These are phyloP conservation scores for Psilocybe cubensis DNA, from an alignment of 768 basidiomycete genomes.

Conservation along the genomic window DNA sequence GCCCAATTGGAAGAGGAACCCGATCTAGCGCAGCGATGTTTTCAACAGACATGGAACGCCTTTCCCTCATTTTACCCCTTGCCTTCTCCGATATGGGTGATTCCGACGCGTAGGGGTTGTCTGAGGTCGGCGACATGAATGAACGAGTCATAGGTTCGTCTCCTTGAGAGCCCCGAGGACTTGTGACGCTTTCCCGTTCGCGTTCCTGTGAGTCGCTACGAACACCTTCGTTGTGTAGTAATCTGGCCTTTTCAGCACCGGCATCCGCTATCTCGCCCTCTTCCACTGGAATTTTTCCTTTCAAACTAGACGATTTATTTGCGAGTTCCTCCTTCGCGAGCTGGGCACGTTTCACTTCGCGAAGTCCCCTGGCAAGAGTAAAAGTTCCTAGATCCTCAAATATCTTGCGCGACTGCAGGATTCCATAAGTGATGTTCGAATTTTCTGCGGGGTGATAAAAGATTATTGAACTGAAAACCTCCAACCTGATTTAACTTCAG, in stretches of 20 bases:
- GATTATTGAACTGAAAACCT: slow-evolving; percentile 88
- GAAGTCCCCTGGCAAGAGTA: slow-evolving; percentile 82
- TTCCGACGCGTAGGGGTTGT: slow-evolving; percentile 34
- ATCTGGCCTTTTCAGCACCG: slow-evolving; percentile 66
- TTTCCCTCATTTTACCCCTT: slow-evolving; percentile 88
- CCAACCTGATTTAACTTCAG: slow-evolving; percentile 57
- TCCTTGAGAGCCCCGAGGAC: slow-evolving; percentile 24
- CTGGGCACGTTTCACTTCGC: slow-evolving; percentile 80
- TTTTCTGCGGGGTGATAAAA: slow-evolving; percentile 81
- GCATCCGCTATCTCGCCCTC: slow-evolving; percentile 41
- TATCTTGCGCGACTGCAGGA: slow-evolving; percentile 79
- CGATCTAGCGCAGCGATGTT: slow-evolving; percentile 61
- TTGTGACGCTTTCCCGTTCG: slow-evolving; percentile 14
- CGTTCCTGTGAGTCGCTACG: slow-evolving; percentile 22
- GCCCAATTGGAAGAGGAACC: slow-evolving; percentile 74
- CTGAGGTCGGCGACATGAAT: slow-evolving; percentile 46
- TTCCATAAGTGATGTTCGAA: slow-evolving; percentile 84
- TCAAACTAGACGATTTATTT: slow-evolving; percentile 40
- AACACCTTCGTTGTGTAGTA: slow-evolving; percentile 58
- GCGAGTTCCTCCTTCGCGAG: slow-evolving; percentile 71
- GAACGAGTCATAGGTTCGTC: slow-evolving; percentile 41
- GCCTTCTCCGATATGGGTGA: slow-evolving; percentile 77
- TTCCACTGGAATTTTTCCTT: slow-evolving; percentile 40
- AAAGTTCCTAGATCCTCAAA: slow-evolving; percentile 94
- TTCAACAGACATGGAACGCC: slow-evolving; percentile 57